Percentiles rank a stretch among this genome's conserved stretches.
Evolutionary conservation across 1,284 basidiomycete species (phyloP).

Genomic region (Irpex rosettiformis): DNA sequence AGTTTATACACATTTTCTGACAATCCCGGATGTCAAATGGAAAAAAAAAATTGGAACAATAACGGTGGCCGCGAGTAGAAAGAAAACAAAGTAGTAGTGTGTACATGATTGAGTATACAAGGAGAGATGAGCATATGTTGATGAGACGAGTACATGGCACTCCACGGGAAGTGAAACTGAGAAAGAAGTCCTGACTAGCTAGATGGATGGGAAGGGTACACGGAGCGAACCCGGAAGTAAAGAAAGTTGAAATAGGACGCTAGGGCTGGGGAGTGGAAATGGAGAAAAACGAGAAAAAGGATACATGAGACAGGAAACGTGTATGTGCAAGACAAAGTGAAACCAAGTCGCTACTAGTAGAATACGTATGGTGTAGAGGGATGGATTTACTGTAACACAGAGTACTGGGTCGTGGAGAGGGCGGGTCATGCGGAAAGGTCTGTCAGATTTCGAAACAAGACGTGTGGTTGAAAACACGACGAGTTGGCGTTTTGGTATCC

Average conservation of each 20-base stretch:
- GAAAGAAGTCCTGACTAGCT: neutral
- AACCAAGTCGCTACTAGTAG: neutral
- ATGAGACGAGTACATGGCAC: neutral
- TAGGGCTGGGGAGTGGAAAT: too few relatives aligned
- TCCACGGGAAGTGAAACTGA: neutral
- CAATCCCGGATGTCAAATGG: too few relatives aligned
- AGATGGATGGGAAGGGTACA: neutral
- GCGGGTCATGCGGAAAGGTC: neutral
- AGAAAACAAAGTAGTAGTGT: neutral
- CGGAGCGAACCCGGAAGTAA: neutral
- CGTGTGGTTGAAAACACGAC: neutral
- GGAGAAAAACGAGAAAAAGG: neutral
- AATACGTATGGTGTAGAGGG: neutral
- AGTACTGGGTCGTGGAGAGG: neutral
- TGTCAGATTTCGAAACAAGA: slow-evolving; percentile 5
- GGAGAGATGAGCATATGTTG: neutral
- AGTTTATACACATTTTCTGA: too few relatives aligned
- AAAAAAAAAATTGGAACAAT: neutral
- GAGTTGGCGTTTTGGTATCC: slow-evolving; percentile 1
- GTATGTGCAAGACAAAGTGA: slow-evolving; percentile 4
- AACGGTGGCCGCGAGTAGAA: neutral
- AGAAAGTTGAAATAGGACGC: too few relatives aligned
- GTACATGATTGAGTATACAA: neutral
- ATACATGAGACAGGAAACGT: neutral
- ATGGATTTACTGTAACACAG: neutral